A percentile compares a stretch with the other conserved stretches of the same genome.
These are phyloP conservation scores for Chenopodium album DNA, from an alignment of 148 eudicot genomes.

Conservation along the genomic window DNA sequence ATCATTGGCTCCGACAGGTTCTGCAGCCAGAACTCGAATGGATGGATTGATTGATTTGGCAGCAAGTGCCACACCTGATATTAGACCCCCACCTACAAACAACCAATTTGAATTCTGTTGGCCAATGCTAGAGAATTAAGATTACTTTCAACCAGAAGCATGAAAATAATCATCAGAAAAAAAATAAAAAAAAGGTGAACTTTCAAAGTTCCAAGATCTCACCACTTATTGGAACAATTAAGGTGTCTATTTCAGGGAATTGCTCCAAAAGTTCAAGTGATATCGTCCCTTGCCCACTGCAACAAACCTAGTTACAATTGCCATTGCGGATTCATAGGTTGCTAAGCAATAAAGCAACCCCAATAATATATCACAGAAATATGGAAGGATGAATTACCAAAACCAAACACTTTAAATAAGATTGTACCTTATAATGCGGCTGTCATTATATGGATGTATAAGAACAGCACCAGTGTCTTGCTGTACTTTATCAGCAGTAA, in stretches of 20 bases:
- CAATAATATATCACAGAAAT: not conserved
- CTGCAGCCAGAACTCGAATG: slow-evolving; percentile 83
- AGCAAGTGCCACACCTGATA: slow-evolving; percentile 91
- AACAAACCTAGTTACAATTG: slow-evolving; percentile 6
- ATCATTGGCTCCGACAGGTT: slow-evolving; percentile 92
- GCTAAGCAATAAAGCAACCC: not conserved
- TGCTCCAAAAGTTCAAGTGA: slow-evolving; percentile 88
- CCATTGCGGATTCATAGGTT: not conserved
- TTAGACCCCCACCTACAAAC: slow-evolving; percentile 86
- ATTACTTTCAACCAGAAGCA: not conserved
- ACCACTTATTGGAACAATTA: slow-evolving; percentile 93
- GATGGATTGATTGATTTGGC: slow-evolving; percentile 85
- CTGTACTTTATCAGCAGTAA: slow-evolving; percentile 58
- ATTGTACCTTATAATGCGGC: slow-evolving; percentile 73
- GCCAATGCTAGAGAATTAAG: not conserved
- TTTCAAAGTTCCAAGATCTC: slow-evolving; percentile 5
- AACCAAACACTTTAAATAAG: not conserved
- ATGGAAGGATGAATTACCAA: not conserved
- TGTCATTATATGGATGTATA: slow-evolving; percentile 86
- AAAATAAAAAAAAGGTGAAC: not conserved
- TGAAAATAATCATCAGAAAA: not conserved
- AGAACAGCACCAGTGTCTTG: slow-evolving; percentile 86
- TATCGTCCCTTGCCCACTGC: slow-evolving; percentile 93
- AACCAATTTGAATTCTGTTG: not conserved
- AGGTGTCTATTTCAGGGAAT: slow-evolving; percentile 78